phyloP scores from a whole-genome alignment of 495 filamentous ascomycete genomes.

The Penicillium egyptiacum region DNA sequence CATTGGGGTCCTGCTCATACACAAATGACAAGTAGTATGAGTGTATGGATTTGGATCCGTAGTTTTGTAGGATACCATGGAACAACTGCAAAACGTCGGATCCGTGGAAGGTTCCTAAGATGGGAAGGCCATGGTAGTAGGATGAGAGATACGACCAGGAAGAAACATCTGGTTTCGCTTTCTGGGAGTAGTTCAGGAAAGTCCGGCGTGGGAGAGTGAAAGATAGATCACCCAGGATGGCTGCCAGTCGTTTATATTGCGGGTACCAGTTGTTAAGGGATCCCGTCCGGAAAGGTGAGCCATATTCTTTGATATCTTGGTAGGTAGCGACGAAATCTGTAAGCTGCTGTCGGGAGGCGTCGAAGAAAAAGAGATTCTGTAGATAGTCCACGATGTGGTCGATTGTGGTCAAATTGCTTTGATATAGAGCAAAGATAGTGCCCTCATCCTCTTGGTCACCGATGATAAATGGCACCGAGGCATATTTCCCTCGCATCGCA shows the following conservation, averaged over 20 bases:
- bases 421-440: constrained; percentile 62
- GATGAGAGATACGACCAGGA: constrained; percentile 70
- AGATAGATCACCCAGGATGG: constrained; percentile 69
- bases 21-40: constrained; percentile 67
- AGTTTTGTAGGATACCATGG: constrained; percentile 59
- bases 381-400: constrained; percentile 60
- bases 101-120: constrained; percentile 73
- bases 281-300: constrained; percentile 66
- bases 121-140: constrained; percentile 65
- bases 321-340: constrained; percentile 57
- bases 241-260: constrained; percentile 72
- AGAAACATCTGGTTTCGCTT: constrained; percentile 54
- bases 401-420: constrained; percentile 61
- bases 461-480: constrained; percentile 56
- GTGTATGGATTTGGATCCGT: constrained; percentile 58
- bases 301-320: constrained; percentile 46
- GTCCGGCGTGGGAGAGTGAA: constrained; percentile 64
- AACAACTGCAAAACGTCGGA: constrained; percentile 67
- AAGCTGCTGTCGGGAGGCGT: constrained; percentile 46
- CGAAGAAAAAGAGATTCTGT: constrained; percentile 52
- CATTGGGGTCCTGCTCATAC: constrained; percentile 64
- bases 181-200: constrained; percentile 46
- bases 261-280: constrained; percentile 65
- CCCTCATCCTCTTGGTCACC: constrained; percentile 65
- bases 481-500: constrained; percentile 51